Evolutionary conservation across 768 basidiomycete genomes (phyloP), one percentile per base, ranked within the genome.

Genomic region (Clitopilus passeckerianus): DNA sequence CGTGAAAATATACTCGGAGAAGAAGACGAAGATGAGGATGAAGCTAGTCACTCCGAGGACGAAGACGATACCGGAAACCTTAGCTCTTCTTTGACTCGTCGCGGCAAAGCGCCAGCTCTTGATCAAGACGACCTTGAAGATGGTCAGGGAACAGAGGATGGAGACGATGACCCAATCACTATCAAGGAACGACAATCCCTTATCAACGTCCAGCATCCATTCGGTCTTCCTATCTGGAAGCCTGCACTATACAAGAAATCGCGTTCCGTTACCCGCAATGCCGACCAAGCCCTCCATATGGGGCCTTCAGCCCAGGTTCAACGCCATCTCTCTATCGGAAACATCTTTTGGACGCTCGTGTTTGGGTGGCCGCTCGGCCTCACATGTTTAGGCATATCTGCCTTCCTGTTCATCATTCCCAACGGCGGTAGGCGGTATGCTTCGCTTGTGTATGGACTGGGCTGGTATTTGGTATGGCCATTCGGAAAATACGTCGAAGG

Each of bases 191-290:
- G 97, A 30, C 97, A 99, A 72, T 97, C 95, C 44, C 90, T 97
- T 66, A 97, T 98, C 70, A 99, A 99, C 75, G 95, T 97, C 69
- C 93, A 96, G 69, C 97, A 99, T 72, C 97, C 97, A 14, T 99
- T 99, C 72, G 97, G 97, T 78, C 80, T 99, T 60, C 96, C 93
- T 37, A 98, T 99, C 70, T 99, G 97, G 97, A 99, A 99, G 72
- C 97, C 97, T 20, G 97, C 97, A 0, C 74, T 99, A 59, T 99
- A 99, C 86, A 95, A 95, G 75, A 99, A 99, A 71, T 90, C 91
- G 33, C 89, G 97, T 33, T 93, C 95, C 1, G 92, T 99, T 66
- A 98, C 95, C 54, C 92, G 96, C 55, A 86, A 94, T 74, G 97
- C 97, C 35, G 97, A 99, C 72, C 87, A 91, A 60, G 97, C 91